Conservation (phyloP, 2,329 filamentous ascomycete genomes). For the Trichoderma koningiopsis region DNA sequence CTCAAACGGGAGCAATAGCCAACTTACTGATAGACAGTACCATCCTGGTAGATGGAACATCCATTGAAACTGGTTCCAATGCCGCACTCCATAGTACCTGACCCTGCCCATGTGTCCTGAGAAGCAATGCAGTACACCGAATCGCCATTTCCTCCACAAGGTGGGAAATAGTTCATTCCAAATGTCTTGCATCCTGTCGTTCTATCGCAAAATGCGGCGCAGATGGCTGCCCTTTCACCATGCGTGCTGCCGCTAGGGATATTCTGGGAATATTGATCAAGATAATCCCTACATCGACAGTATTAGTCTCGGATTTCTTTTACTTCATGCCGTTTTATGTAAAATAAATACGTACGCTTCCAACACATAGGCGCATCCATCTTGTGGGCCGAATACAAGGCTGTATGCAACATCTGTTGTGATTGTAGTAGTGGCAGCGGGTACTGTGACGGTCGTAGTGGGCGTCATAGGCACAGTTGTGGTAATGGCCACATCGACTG, state of each 20-base stretch:
- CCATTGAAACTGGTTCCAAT: constrained; percentile 5
- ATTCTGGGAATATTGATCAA: constrained; percentile 13
- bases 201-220: constrained; percentile 12
- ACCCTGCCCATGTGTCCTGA: not conserved
- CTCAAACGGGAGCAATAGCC: not conserved
- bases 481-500: not conserved
- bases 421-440: not conserved
- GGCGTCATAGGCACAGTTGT: not conserved
- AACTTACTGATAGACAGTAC: constrained; percentile 7
- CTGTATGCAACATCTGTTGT: not conserved
- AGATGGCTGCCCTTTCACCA: not conserved
- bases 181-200: constrained; percentile 3
- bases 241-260: constrained; percentile 1
- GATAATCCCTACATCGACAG: not conserved
- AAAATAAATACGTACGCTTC: not conserved
- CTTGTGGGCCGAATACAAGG: not conserved
- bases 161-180: constrained; percentile 14
- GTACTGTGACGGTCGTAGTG: constrained; percentile 2
- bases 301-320: not conserved
- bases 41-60: constrained; percentile 18
- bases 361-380: not conserved
- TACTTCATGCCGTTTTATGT: not conserved
- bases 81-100: constrained; percentile 5
- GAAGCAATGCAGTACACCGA: constrained; percentile 19
- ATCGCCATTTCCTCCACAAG: constrained; percentile 1